phyloP scores from a whole-genome alignment of 352 stramenopile genomes.

The Globisporangium spinosum region DNA sequence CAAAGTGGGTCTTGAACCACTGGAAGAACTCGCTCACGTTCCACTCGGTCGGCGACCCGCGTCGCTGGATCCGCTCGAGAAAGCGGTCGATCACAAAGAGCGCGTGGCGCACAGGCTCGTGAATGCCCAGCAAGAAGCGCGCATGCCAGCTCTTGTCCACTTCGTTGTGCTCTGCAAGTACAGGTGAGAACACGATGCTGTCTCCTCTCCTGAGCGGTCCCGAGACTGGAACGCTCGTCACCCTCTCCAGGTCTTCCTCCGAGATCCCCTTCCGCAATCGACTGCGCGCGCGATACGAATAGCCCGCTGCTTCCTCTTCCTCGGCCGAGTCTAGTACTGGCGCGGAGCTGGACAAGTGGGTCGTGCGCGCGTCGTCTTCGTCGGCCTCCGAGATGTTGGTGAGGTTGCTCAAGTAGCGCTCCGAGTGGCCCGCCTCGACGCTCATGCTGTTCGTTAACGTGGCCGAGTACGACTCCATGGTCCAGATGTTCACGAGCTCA shows the following conservation, averaged over 20 bases:
- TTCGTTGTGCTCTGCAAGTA: conserved; percentile 44
- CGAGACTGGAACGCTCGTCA: conserved; percentile 45
- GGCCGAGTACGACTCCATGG: conserved; percentile 20
- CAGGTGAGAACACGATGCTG: conserved; percentile 64
- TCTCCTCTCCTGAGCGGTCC: conserved; percentile 32
- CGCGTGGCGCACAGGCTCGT: conserved; percentile 78
- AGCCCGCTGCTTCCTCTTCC: background rate
- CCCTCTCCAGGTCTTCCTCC: conserved; percentile 37
- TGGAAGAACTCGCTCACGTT: conserved; percentile 70
- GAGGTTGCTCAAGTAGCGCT: conserved; percentile 19
- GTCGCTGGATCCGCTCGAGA: conserved; percentile 52
- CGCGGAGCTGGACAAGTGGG: conserved; percentile 13
- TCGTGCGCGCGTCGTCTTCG: conserved; percentile 14
- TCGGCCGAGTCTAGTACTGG: conserved; percentile 1
- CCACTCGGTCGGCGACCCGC: conserved; percentile 37
- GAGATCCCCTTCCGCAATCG: conserved; percentile 33
- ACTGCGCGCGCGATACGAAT: conserved; percentile 3
- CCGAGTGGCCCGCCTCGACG: conserved; percentile 24
- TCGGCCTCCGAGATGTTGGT: conserved; percentile 19
- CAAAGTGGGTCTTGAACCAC: conserved; percentile 81
- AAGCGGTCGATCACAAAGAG: conserved; percentile 84
- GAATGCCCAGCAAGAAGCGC: conserved; percentile 67
- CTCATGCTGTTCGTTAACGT: conserved; percentile 17
- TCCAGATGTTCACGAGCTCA: conserved; percentile 60
- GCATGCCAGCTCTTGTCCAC: conserved; percentile 70